Base-by-base conservation (phyloP, 768 basidiomycete species). In the Rhizopogon salebrosus region DNA sequence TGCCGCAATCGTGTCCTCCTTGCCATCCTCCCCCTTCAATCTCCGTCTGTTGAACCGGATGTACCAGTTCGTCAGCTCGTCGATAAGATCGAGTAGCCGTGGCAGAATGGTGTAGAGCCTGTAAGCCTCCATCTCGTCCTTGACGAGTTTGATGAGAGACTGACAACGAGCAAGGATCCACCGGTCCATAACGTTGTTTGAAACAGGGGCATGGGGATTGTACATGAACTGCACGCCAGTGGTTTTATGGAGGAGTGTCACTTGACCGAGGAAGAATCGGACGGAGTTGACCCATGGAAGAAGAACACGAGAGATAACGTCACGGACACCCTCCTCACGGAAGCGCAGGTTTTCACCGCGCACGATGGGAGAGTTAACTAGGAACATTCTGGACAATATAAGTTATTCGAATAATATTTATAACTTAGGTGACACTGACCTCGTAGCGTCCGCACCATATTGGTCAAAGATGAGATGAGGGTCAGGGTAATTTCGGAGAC, bases 91-190 rank as follows among this genome's bases (percentile, higher is more conserved):
- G 54, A 98, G 76, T 38, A 98, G 76, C 31, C 92, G 84, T n/a
- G 94, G 94, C 57, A 98, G 92, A 74, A 99, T 89, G 57, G 93
- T 98, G 72, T 98, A 98, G 13, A 99, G 80, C 57, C 95, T 82
- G 72, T 99, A 99, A 16, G 94, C 92, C 11, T 89, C 87, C 97
- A 98, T 99, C 74, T 99, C 95, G 64, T 87, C 77, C 55, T 84
- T 83, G 54, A 99, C 95, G 52, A 94, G 76, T 63, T 83, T 80
- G 75, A 98, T 98, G 61, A 98, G 79, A 7, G 92, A 94, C 70
- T 99, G 97, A 66, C 97, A 98, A n/a, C 93, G 80, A 13, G 97
- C 97, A 41, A 99, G 82, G 65, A 98, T 89, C 97, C 97, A 98
- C 37, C 91, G 81, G 64, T 99, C 97, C 95, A 98, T 98, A 63